Percentiles rank a stretch among this genome's conserved stretches.
These are phyloP conservation scores for Coemansia sp. DNA, from an alignment of 192 early-diverging fungal genomes.

Conservation along the genomic window DNA sequence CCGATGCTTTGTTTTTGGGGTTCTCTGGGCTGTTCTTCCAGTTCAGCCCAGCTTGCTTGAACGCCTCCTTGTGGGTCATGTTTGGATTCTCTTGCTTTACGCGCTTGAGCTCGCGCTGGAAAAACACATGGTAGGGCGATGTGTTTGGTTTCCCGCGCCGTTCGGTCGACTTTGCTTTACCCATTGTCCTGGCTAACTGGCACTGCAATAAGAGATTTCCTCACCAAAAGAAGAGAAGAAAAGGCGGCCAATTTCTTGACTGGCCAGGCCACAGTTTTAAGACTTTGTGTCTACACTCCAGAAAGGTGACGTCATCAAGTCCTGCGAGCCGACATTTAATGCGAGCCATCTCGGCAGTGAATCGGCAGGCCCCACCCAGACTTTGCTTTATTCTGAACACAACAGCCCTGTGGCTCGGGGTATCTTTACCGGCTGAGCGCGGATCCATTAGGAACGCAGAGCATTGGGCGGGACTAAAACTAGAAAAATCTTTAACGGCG, in stretches of 20 bases:
- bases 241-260: background rate
- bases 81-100: slow-evolving; percentile 40
- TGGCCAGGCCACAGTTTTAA: background rate
- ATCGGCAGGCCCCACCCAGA: too few species aligned
- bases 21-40: slow-evolving; percentile 45
- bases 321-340: background rate
- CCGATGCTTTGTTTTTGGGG: slow-evolving; percentile 35
- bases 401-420: too few species aligned
- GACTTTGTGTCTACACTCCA: background rate
- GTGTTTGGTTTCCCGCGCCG: slow-evolving; percentile 23
- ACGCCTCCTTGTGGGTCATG: slow-evolving; percentile 47
- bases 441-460: too few species aligned
- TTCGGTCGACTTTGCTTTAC: slow-evolving; percentile 12
- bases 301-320: background rate
- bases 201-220: background rate
- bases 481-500: too few species aligned
- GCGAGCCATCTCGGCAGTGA: too few species aligned
- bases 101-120: slow-evolving; percentile 44
- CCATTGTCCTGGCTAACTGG: slow-evolving; percentile 3
- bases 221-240: background rate
- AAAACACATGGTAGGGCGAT: slow-evolving; percentile 36
- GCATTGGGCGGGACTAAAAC: too few species aligned
- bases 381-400: too few species aligned
- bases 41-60: slow-evolving; percentile 47
- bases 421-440: too few species aligned